A percentile compares a stretch with the other conserved stretches of the same genome.
phyloP scores from a whole-genome alignment of 371 early-diverging fungal species.

The Mucor racemosus region DNA sequence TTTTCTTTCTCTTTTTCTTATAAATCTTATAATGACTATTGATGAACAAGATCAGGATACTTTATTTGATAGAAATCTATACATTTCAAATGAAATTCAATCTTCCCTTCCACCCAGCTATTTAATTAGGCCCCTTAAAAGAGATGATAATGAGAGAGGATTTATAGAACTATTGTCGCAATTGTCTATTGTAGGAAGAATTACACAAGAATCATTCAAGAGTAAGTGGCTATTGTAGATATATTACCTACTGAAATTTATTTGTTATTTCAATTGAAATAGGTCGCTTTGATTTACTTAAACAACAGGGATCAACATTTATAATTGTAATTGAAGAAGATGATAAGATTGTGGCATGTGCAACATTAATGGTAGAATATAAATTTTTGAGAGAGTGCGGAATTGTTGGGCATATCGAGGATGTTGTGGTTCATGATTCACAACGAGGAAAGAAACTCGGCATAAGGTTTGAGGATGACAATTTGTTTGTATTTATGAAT shows the following conservation, averaged over 20 bases:
- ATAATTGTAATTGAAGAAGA: constrained; percentile 77
- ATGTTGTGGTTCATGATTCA: constrained; percentile 89
- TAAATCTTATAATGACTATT: neutral
- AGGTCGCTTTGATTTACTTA: constrained; percentile 73
- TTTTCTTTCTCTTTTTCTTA: neutral
- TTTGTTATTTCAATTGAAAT: neutral
- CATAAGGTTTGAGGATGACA: constrained; percentile 29
- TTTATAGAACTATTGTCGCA: constrained; percentile 59
- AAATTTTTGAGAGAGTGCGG: constrained; percentile 91
- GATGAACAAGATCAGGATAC: neutral
- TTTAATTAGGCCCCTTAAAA: constrained; percentile 74
- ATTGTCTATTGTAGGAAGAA: constrained; percentile 69
- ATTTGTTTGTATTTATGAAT: neutral
- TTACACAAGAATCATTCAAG: constrained; percentile 61
- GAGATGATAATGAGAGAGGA: constrained; percentile 63
- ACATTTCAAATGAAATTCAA: neutral
- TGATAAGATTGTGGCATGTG: constrained; percentile 77
- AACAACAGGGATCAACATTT: constrained; percentile 65
- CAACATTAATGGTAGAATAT: constrained; percentile 92
- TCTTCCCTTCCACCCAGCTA: constrained; percentile 34
- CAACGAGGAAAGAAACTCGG: constrained; percentile 88
- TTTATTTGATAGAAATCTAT: constrained; percentile 7
- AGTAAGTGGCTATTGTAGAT: constrained; percentile 52
- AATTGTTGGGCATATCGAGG: constrained; percentile 85
- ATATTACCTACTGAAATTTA: neutral